Evolutionary conservation across 495 filamentous ascomycete genomes (phyloP).

Genomic region (Baudoinia panamericana): DNA sequence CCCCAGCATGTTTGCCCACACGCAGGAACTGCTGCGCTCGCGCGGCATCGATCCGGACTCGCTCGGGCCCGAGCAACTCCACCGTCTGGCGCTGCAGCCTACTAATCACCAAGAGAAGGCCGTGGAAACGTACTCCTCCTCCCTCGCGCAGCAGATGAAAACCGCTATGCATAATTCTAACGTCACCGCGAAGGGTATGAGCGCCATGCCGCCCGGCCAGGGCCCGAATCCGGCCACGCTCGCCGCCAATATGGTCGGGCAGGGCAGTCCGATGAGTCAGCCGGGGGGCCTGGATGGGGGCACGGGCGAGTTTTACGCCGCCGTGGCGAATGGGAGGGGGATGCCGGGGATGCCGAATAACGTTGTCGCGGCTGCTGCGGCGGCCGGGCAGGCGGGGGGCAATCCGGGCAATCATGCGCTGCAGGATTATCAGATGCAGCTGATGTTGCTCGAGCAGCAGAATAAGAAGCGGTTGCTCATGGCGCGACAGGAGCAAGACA

Average conservation of each 20-base stretch:
- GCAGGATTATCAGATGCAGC: constrained; percentile 98
- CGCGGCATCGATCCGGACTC: constrained; percentile 63
- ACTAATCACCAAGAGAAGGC: constrained; percentile 58
- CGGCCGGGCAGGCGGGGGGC: constrained; percentile 36
- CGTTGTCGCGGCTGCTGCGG: constrained; percentile 3
- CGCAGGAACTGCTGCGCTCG: constrained; percentile 51
- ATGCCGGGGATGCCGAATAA: background rate
- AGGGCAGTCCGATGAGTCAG: constrained; percentile 71
- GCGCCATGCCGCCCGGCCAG: too few species aligned
- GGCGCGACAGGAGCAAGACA: constrained; percentile 93
- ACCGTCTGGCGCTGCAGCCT: constrained; percentile 48
- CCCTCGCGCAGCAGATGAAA: constrained; percentile 57
- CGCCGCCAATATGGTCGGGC: constrained; percentile 38
- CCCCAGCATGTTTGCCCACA: background rate
- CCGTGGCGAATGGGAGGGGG: constrained; percentile 22
- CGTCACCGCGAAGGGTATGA: constrained; percentile 23
- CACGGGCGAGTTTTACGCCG: constrained; percentile 55
- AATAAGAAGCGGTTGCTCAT: constrained; percentile 96
- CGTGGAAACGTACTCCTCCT: constrained; percentile 73
- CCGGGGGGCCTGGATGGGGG: constrained; percentile 22
- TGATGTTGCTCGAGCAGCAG: constrained; percentile 97
- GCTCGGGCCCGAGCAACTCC: constrained; percentile 62
- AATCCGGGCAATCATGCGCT: constrained; percentile 75
- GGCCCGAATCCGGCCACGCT: constrained; percentile 53
- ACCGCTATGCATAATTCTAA: constrained; percentile 9